A percentile compares a stretch with the other conserved stretches of the same genome.
phyloP scores from a whole-genome alignment of 192 early-diverging fungal genomes.

The Coemansia sp. region DNA sequence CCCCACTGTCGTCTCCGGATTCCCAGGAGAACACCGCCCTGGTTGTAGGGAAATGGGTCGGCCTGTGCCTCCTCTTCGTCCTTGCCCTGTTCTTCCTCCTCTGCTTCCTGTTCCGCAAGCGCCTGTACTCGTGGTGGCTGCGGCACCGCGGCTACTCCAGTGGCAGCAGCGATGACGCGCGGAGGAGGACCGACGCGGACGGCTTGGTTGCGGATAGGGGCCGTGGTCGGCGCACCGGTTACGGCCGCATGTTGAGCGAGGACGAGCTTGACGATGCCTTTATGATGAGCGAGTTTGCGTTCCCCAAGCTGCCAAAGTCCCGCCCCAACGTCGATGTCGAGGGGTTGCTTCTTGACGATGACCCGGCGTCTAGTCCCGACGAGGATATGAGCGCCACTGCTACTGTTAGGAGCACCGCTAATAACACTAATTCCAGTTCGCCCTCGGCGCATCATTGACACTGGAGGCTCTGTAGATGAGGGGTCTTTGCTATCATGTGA shows the following conservation, averaged over 20 bases:
- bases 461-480: too few relatives aligned
- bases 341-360: conserved; percentile 42
- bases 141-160: conserved; percentile 3
- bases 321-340: conserved; percentile 14
- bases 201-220: conserved; percentile 6
- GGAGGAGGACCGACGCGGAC: conserved; percentile 13
- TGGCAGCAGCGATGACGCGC: not conserved
- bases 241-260: not conserved
- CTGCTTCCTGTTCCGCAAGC: conserved; percentile 23
- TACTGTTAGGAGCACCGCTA: not conserved
- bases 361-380: conserved; percentile 42
- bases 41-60: conserved; percentile 22
- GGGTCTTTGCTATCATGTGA: too few relatives aligned
- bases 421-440: not conserved
- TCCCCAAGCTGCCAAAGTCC: conserved; percentile 10
- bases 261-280: conserved; percentile 36
- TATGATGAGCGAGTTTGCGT: conserved; percentile 44
- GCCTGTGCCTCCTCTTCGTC: conserved; percentile 11
- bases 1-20: not conserved
- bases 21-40: not conserved
- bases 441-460: not conserved
- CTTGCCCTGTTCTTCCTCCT: conserved; percentile 12
- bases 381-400: conserved; percentile 24
- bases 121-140: conserved; percentile 37
- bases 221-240: not conserved